phyloP scores from a whole-genome alignment of 108 stramenopile species.

The Conticribra guillardii region DNA sequence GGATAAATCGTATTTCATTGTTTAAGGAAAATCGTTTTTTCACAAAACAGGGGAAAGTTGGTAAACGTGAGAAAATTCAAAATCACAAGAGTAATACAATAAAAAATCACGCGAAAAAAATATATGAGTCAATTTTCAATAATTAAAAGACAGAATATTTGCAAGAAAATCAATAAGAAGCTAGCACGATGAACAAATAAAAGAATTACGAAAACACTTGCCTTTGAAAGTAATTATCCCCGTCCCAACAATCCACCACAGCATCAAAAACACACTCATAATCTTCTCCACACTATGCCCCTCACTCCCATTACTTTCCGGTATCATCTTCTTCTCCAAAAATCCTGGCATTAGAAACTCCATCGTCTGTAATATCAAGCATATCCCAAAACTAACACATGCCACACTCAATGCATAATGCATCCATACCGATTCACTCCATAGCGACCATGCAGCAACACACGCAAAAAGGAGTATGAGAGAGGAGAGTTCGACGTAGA shows the following conservation, averaged over 20 bases:
- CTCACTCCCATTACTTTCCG: slow-evolving; percentile 21
- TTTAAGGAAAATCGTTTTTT: slow-evolving; percentile 3
- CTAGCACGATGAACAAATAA: too few species aligned
- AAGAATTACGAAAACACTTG: slow-evolving; percentile 16
- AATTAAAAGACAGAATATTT: too few species aligned
- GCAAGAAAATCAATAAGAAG: too few species aligned
- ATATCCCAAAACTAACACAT: slow-evolving; percentile 29
- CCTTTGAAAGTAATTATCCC: slow-evolving; percentile 45
- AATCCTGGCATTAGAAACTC: slow-evolving; percentile 42
- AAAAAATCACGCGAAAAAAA: too few species aligned
- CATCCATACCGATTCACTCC: not conserved
- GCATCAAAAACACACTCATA: slow-evolving; percentile 35
- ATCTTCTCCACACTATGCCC: slow-evolving; percentile 41
- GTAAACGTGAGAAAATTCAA: too few species aligned
- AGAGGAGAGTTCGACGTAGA: slow-evolving; percentile 37
- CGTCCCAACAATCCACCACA: slow-evolving; percentile 52
- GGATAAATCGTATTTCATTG: too few species aligned
- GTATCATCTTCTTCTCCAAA: slow-evolving; percentile 20
- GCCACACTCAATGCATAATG: slow-evolving; percentile 38
- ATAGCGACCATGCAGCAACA: slow-evolving; percentile 24
- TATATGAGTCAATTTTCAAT: too few species aligned
- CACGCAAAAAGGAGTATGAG: slow-evolving; percentile 31
- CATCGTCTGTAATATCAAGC: slow-evolving; percentile 42
- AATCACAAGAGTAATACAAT: too few species aligned
- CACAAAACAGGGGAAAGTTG: too few species aligned